A percentile compares a stretch with the other conserved stretches of the same genome.
These are phyloP conservation scores for Vitis hybrid DNA, from an alignment of 177 flowering plant genomes.

Conservation along the genomic window DNA sequence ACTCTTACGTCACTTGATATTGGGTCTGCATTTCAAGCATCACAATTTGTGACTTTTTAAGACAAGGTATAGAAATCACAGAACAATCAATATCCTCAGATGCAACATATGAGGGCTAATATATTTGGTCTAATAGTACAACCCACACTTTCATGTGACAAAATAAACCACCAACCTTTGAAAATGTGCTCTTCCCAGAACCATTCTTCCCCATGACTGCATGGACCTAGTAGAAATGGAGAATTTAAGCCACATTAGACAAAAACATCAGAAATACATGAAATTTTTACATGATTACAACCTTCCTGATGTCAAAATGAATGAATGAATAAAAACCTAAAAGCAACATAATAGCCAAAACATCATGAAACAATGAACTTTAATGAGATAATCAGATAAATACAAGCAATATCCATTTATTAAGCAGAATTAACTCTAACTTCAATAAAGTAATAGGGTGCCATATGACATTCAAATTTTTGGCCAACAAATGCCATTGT, in stretches of 20 bases:
- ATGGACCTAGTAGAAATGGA: slow-evolving; percentile 58
- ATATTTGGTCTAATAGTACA: not conserved
- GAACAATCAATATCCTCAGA: not conserved
- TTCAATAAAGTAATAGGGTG: too few relatives aligned
- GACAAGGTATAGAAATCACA: not conserved
- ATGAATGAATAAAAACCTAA: too few relatives aligned
- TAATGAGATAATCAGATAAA: too few relatives aligned
- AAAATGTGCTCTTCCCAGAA: slow-evolving; percentile 97
- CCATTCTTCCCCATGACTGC: slow-evolving; percentile 98
- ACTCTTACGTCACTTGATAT: not conserved
- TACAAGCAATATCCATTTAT: too few relatives aligned
- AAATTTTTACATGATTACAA: not conserved
- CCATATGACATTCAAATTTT: too few relatives aligned
- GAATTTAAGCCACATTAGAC: slow-evolving; percentile 7
- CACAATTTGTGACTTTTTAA: not conserved
- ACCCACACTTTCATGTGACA: not conserved
- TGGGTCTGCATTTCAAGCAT: not conserved
- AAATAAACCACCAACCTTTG: slow-evolving; percentile 65
- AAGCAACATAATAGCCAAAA: too few relatives aligned
- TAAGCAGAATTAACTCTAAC: too few relatives aligned
- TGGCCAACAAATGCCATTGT: too few relatives aligned
- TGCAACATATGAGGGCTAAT: not conserved
- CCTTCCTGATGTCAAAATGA: too few relatives aligned
- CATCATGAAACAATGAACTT: too few relatives aligned
- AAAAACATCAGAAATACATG: not conserved